Evolutionary conservation across 306 rosid species (phyloP).

Genomic region (Macrotyloma uniflorum): DNA sequence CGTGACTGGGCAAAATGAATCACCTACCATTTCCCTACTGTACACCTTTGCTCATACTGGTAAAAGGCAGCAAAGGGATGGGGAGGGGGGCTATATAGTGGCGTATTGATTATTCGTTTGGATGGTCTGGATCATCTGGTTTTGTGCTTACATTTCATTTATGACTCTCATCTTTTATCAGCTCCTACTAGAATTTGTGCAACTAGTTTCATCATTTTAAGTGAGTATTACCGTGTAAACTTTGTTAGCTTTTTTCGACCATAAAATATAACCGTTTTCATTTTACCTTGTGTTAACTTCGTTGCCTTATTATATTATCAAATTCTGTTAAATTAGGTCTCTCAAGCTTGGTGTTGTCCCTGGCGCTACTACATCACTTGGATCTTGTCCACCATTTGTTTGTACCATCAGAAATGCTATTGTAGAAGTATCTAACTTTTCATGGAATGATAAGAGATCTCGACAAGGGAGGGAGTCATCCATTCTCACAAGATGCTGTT

Average conservation of each 20-base stretch:
- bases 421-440: conserved; percentile 77
- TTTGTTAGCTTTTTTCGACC: conserved; percentile 10
- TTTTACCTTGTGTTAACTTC: conserved; percentile 25
- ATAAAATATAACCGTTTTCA: conserved; percentile 2
- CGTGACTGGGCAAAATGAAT: neutral
- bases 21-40: conserved; percentile 11
- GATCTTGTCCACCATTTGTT: conserved; percentile 79
- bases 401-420: conserved; percentile 63
- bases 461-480: conserved; percentile 97
- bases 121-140: conserved; percentile 11
- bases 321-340: conserved; percentile 63
- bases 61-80: neutral
- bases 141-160: neutral
- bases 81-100: neutral
- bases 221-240: neutral
- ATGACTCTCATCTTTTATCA: neutral
- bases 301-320: conserved; percentile 14
- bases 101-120: conserved; percentile 14
- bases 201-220: conserved; percentile 20
- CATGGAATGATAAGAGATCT: conserved; percentile 96
- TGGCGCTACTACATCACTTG: conserved; percentile 60
- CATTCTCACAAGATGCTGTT: conserved; percentile 88
- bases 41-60: neutral
- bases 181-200: neutral
- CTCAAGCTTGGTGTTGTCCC: conserved; percentile 94